Base-by-base conservation (phyloP, 179 eudicot species). In the Silene noctiflora region DNA sequence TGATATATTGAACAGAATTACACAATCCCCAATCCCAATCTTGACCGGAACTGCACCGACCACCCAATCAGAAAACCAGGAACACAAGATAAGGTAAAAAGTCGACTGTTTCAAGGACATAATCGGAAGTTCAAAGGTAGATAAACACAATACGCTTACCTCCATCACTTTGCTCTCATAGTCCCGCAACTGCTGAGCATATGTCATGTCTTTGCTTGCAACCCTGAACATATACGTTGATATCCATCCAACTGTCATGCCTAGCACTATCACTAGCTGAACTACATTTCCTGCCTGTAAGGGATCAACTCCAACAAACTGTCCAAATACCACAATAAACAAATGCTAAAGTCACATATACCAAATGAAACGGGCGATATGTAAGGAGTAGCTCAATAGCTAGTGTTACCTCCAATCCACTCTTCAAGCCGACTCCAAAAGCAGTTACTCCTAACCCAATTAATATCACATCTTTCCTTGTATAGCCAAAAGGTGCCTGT, bases 131-230 rank as follows among this genome's bases (percentile, higher is more conserved):
- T 17, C 3, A 7, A 13, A 51, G 71, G 63, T 51, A 25, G 12
- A 27, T 8, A 22, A 14, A 77, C 56, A 69, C 29, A 59, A 56
- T 17, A 33, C 21, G 61, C 76, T 35, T 75, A 93, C 98, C 96
- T 94, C 81, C 98, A 94, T 94, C 75, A 94, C 97, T 94, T 92
- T 92, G 84, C 44, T 77, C 82, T 94, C 98, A 33, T 94, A 94
- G 83, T 94, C 96, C 31, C 97, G 94, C 83, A 94, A 75, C 78
- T 94, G 98, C 83, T 90, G 87, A 71, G 94, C 98, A 78, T 94
- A 94, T 20, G 98, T 92, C 98, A 94, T 94, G 74, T 94, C 96
- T 86, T 92, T 94, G 84, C 85, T 94, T 67, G 98, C 94, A 69
- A 94, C 98, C 83, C 98, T 85, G 78, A 94, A 86, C 76, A 94